A percentile compares a stretch with the other conserved stretches of the same genome.
phyloP scores from a whole-genome alignment of 2,329 filamentous ascomycete genomes.

The Fusarium dlaminii region DNA sequence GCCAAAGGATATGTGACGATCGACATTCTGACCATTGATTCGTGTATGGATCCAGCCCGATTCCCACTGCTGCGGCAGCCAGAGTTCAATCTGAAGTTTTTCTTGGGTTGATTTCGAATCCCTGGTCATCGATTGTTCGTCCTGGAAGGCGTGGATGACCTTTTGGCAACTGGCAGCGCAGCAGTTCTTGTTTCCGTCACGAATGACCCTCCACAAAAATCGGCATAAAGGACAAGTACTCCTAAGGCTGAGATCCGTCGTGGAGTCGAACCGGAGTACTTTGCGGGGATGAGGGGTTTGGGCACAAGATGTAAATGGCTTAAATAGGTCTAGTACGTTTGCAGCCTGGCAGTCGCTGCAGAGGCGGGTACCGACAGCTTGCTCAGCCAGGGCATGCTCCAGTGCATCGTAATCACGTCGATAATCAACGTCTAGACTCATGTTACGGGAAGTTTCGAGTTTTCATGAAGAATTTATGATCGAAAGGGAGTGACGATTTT shows the following conservation, averaged over 20 bases:
- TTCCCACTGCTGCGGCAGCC: not conserved
- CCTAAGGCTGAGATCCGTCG: not conserved
- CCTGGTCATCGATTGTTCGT: not conserved
- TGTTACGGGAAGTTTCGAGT: not conserved
- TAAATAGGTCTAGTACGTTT: not conserved
- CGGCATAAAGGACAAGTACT: not conserved
- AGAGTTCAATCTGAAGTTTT: not conserved
- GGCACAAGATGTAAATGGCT: not conserved
- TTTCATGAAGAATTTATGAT: not conserved
- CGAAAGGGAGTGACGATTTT: not conserved
- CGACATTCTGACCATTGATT: not conserved
- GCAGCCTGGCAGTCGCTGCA: not conserved
- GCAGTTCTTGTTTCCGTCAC: not conserved
- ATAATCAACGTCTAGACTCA: not conserved
- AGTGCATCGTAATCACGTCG: not conserved
- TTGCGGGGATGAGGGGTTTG: fast-evolving
- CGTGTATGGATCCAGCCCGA: not conserved
- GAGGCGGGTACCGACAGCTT: not conserved
- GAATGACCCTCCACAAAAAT: not conserved
- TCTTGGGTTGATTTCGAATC: not conserved
- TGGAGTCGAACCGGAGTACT: not conserved
- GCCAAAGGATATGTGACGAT: not conserved
- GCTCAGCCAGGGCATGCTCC: not conserved
- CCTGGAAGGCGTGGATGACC: not conserved
- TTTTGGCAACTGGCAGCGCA: not conserved